Percentiles rank a stretch among this genome's conserved stretches.
phyloP scores from a whole-genome alignment of 140 eudicot species.

The Oenanthe javanica region DNA sequence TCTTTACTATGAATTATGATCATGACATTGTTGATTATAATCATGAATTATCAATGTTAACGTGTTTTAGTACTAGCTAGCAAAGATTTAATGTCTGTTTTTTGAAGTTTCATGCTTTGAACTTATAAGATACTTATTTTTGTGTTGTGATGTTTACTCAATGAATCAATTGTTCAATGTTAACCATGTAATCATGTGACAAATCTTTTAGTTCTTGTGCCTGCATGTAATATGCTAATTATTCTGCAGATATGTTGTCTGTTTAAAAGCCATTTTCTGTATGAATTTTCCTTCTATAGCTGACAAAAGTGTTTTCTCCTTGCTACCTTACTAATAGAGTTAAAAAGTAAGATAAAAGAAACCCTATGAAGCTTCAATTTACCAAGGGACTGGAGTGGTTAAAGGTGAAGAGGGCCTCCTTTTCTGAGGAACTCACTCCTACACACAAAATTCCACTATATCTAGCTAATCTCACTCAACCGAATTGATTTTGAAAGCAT shows the following conservation, averaged over 20 bases:
- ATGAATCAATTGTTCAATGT: neutral
- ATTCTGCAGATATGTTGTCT: neutral
- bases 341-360: too few species aligned
- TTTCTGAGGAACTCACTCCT: too few species aligned
- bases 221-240: neutral
- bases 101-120: neutral
- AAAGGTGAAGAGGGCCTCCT: too few species aligned
- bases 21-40: neutral
- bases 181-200: neutral
- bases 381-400: neutral
- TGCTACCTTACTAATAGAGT: too few species aligned
- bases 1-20: neutral
- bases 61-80: neutral
- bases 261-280: neutral
- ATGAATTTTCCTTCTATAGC: neutral
- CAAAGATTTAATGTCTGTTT: neutral
- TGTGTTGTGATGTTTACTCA: neutral
- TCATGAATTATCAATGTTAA: neutral
- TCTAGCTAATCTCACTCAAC: too few species aligned
- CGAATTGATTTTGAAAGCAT: too few species aligned
- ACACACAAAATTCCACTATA: too few species aligned
- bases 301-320: too few species aligned
- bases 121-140: neutral
- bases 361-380: neutral
- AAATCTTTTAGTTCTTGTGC: neutral